These are phyloP conservation scores for Salix caprea DNA, from an alignment of 345 rosid genomes.

Conservation along the genomic window DNA sequence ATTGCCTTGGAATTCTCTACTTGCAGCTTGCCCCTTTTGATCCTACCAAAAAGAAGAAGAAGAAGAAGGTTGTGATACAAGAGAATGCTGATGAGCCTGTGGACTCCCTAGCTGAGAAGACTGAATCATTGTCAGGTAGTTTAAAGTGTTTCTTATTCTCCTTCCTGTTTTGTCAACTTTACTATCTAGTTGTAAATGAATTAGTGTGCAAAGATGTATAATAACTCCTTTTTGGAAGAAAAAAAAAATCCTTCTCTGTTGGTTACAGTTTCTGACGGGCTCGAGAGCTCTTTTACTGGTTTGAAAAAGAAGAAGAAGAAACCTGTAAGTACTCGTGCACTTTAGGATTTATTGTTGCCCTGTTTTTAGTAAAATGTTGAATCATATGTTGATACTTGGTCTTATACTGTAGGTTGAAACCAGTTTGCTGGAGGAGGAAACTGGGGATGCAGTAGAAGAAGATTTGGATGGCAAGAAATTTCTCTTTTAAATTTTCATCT, in stretches of 20 bases:
- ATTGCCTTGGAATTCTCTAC: no score
- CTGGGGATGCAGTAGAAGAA: constrained; percentile 57
- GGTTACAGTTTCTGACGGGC: constrained; percentile 67
- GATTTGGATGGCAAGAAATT: constrained; percentile 55
- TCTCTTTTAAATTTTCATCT: background rate
- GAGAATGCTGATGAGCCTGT: constrained; percentile 57
- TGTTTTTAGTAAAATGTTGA: background rate
- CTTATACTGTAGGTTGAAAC: constrained; percentile 55
- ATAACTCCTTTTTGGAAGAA: background rate
- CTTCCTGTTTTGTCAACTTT: background rate
- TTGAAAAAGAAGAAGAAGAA: constrained; percentile 97
- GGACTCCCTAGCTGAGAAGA: constrained; percentile 63
- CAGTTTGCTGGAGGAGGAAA: constrained; percentile 59
- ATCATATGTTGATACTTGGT: background rate
- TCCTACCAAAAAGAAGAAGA: constrained; percentile 93
- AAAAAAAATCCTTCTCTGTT: background rate
- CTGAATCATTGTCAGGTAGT: constrained; percentile 65
- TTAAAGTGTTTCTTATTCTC: background rate
- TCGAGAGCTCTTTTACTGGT: constrained; percentile 69
- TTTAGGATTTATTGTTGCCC: background rate
- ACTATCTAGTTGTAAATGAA: background rate
- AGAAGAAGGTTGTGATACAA: constrained; percentile 73
- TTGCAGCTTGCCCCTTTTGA: constrained; percentile 77
- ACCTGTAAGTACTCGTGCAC: constrained; percentile 48
- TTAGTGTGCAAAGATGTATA: background rate